Evolutionary conservation across 2,329 filamentous ascomycete species (phyloP), one percentile per base, ranked within the genome.

Genomic region (Sphaerostilbella broomeana): DNA sequence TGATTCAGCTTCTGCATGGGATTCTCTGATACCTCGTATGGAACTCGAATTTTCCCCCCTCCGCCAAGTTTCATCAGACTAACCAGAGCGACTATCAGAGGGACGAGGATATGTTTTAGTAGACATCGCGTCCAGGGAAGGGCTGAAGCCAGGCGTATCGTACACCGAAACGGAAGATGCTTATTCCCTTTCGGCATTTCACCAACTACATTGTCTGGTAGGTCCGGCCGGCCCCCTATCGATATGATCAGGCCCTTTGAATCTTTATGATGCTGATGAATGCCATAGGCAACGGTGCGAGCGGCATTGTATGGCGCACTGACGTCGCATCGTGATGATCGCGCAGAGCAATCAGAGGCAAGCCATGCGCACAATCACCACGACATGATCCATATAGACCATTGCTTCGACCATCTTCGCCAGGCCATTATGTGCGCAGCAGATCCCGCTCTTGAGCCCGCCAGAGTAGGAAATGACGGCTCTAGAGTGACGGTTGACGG

Each of bases 341-440:
- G n/a, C n/a, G n/a, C 8, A 12, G 22, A 8, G 8, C 12, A 8
- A 25, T 12, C 22, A 25, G 12, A 25, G 22, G 8, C 22, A 30
- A 8, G 16, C 27, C 27, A 30, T 30, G 27, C 12, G 8, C 8
- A 13, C 16, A 7, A n/a, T 8, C 8, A 30, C 7, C n/a, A 9
- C 27, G 27, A 30, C 8, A 30, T 30, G 27, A 13, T 9, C 9
- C 27, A 30, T 13, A 17, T 30, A 12, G 27, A 30, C 15, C 27
- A 30, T 17, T 30, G 27, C 38, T n/a, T 41, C 22, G 38, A 36
- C 15, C 29, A 35, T 8, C 13, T 41, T 5, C 38, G 38, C 19
- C 38, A 41, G 18, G 38, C 22, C 10, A 24, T 35, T 6, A 36
- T 7, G 11, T 41, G 38, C 19, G 26, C 38, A 25, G 18, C 20